phyloP scores from a whole-genome alignment of 495 filamentous ascomycete genomes.

The Acidomyces sp. region DNA sequence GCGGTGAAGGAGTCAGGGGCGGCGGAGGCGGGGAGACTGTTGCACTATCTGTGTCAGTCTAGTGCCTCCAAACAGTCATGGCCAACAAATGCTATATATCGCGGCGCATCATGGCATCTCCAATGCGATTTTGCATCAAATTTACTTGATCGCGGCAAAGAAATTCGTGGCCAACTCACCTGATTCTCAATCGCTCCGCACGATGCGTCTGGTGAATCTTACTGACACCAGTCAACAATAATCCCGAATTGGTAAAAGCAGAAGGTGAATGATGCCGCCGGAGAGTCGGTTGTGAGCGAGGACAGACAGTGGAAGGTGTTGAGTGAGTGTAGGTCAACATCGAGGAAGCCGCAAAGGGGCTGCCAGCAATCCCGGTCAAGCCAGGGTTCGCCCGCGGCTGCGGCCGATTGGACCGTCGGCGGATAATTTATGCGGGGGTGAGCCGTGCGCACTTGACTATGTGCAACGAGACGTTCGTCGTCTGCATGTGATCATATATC shows the following conservation, averaged over 20 bases:
- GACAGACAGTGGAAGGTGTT: neutral
- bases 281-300: neutral
- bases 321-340: neutral
- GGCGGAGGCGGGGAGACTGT: neutral
- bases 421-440: neutral
- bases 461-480: no score
- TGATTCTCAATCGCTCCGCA: no score
- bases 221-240: neutral
- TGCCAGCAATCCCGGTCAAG: neutral
- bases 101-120: no score
- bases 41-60: no score
- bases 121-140: no score
- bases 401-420: neutral
- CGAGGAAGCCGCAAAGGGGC: constrained; percentile 8
- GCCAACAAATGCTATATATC: no score
- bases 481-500: no score
- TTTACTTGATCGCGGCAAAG: no score
- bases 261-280: neutral
- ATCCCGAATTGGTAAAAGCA: neutral
- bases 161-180: constrained; percentile 2
- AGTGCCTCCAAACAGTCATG: no score
- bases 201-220: no score
- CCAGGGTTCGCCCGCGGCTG: neutral
- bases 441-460: neutral
- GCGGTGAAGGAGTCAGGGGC: neutral